Percentiles rank a stretch among this genome's conserved stretches.
Evolutionary conservation across 306 rosid species (phyloP).

Genomic region (Sophora flavescens): DNA sequence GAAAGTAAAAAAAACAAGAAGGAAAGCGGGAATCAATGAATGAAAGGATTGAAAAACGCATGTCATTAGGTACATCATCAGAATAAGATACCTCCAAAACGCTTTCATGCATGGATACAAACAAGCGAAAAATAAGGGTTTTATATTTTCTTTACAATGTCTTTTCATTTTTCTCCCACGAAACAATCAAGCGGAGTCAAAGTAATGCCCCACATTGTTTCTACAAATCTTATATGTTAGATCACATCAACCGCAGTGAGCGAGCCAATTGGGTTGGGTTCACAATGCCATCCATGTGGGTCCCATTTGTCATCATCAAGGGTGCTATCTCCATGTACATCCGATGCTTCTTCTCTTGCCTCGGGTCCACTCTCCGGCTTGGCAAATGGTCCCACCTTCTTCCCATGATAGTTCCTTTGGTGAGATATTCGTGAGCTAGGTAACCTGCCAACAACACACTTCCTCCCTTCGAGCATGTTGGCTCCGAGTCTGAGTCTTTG

Average conservation of each 20-base stretch:
- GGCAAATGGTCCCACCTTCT: conserved; percentile 48
- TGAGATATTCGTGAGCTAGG: conserved; percentile 76
- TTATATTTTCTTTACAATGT: no score
- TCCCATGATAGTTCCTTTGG: conserved; percentile 70
- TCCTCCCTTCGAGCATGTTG: no score
- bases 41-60: neutral
- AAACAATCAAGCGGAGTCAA: no score
- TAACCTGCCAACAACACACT: conserved; percentile 66
- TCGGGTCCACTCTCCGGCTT: conserved; percentile 11
- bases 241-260: conserved; percentile 51
- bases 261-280: conserved; percentile 79
- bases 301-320: conserved; percentile 60
- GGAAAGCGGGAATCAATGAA: neutral
- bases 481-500: neutral
- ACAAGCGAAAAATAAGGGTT: neutral
- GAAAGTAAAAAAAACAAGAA: neutral
- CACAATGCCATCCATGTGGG: conserved; percentile 60
- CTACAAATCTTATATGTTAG: no score
- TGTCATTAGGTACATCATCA: neutral
- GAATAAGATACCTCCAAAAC: no score
- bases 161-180: neutral
- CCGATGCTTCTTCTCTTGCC: conserved; percentile 29
- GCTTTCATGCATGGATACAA: neutral
- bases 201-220: no score
- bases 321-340: conserved; percentile 64